Evolutionary conservation across 2,329 filamentous ascomycete species (phyloP).

Genomic region (Ceratocystis destructans): DNA sequence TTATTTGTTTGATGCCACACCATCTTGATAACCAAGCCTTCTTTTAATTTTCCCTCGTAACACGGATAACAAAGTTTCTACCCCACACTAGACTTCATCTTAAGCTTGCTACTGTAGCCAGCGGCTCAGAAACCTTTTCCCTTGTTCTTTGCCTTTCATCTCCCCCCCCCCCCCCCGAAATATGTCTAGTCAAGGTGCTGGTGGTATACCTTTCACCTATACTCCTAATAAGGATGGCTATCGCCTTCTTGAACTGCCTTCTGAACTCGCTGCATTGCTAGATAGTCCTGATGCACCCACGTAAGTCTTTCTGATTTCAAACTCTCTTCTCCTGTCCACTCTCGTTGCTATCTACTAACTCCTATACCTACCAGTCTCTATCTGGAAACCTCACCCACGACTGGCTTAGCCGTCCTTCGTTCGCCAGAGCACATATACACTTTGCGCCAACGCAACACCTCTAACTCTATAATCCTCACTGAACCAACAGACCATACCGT

Average conservation of each 20-base stretch:
- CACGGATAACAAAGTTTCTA: background rate
- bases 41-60: background rate
- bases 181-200: slow-evolving; percentile 34
- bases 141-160: background rate
- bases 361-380: slow-evolving; percentile 29
- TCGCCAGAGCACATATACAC: slow-evolving; percentile 40
- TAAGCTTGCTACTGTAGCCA: background rate
- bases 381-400: slow-evolving; percentile 37
- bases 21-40: background rate
- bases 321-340: background rate
- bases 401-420: slow-evolving; percentile 36
- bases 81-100: slow-evolving; percentile 4
- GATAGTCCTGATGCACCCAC: slow-evolving; percentile 40
- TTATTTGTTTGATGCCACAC: background rate
- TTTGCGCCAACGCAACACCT: slow-evolving; percentile 53
- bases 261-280: slow-evolving; percentile 42
- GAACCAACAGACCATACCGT: slow-evolving; percentile 19
- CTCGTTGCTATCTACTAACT: background rate
- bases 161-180: background rate
- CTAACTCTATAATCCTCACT: slow-evolving; percentile 46
- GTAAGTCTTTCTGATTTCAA: slow-evolving; percentile 28
- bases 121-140: background rate
- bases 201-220: slow-evolving; percentile 39
- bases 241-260: slow-evolving; percentile 48
- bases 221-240: slow-evolving; percentile 38